These are phyloP conservation scores for Vanilla planifolia DNA, from an alignment of 106 monocot genomes.

Conservation along the genomic window DNA sequence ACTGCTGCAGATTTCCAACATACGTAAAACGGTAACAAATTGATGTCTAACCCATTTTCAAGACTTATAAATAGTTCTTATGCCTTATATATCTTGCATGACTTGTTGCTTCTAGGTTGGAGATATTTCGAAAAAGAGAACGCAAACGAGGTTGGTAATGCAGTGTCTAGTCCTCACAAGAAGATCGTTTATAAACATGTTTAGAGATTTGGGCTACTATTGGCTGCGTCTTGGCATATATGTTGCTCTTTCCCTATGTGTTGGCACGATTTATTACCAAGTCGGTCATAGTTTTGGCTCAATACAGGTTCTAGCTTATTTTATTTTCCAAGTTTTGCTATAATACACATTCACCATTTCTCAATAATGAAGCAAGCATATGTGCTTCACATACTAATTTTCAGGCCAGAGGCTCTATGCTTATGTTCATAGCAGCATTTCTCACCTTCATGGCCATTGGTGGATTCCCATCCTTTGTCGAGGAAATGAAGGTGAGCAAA, in stretches of 20 bases:
- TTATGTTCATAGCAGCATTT: slow-evolving; percentile 40
- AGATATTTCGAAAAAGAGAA: slow-evolving; percentile 22
- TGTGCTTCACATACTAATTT: slow-evolving; percentile 2
- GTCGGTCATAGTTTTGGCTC: slow-evolving; percentile 32
- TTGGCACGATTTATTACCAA: slow-evolving; percentile 40
- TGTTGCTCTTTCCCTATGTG: slow-evolving; percentile 28
- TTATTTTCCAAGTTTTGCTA: not conserved
- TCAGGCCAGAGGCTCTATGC: slow-evolving; percentile 47
- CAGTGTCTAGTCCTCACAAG: slow-evolving; percentile 40
- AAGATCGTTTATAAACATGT: slow-evolving; percentile 64
- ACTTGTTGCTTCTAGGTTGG: slow-evolving; percentile 34
- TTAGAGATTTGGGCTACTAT: slow-evolving; percentile 56
- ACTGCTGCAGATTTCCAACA: slow-evolving; percentile 16
- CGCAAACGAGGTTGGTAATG: slow-evolving; percentile 33
- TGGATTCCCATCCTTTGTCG: slow-evolving; percentile 60
- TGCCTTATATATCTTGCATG: not conserved
- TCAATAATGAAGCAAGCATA: no score
- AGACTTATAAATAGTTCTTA: not conserved
- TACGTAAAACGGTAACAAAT: slow-evolving; percentile 25
- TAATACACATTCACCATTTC: no score
- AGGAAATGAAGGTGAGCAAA: slow-evolving; percentile 44
- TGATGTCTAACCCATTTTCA: not conserved
- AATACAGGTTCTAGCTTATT: slow-evolving; percentile 21
- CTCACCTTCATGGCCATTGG: slow-evolving; percentile 65
- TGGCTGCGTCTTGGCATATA: slow-evolving; percentile 53